These are phyloP conservation scores for Candida pseudoglaebosa DNA, from an alignment of 805 yeast genomes.

Conservation along the genomic window DNA sequence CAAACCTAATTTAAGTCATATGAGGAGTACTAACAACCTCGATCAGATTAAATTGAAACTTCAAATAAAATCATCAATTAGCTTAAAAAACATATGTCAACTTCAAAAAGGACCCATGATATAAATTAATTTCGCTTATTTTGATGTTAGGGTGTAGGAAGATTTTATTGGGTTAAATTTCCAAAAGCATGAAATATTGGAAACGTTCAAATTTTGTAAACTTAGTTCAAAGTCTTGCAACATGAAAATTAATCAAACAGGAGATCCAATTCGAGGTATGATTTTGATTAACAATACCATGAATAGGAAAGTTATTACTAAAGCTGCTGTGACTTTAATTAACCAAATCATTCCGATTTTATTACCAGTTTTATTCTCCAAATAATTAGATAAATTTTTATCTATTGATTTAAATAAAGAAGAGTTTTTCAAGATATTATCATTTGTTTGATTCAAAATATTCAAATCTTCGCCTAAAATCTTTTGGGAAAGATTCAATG, in stretches of 20 bases:
- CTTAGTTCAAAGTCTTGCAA: no score
- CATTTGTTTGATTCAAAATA: conserved; percentile 31
- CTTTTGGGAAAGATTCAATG: conserved; percentile 36
- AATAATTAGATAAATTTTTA: conserved; percentile 33
- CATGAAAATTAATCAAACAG: background rate
- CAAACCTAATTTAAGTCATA: no score
- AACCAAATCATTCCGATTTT: conserved; percentile 37
- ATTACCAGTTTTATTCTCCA: conserved; percentile 37
- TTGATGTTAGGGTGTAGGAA: no score
- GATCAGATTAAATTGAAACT: no score
- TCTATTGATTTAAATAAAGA: conserved; percentile 29
- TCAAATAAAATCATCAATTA: no score
- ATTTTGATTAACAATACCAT: conserved; percentile 32
- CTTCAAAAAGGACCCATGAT: no score
- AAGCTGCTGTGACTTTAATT: conserved; percentile 24
- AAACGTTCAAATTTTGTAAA: no score
- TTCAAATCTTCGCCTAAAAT: conserved; percentile 30
- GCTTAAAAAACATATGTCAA: no score
- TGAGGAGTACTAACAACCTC: no score
- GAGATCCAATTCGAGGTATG: conserved; percentile 29
- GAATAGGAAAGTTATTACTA: conserved; percentile 24
- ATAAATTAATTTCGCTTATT: no score
- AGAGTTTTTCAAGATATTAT: conserved; percentile 29
- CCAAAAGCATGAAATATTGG: no score
- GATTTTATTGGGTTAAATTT: no score